These are phyloP conservation scores for Schizonepeta tenuifolia DNA, from an alignment of 257 asterid genomes.

Conservation along the genomic window DNA sequence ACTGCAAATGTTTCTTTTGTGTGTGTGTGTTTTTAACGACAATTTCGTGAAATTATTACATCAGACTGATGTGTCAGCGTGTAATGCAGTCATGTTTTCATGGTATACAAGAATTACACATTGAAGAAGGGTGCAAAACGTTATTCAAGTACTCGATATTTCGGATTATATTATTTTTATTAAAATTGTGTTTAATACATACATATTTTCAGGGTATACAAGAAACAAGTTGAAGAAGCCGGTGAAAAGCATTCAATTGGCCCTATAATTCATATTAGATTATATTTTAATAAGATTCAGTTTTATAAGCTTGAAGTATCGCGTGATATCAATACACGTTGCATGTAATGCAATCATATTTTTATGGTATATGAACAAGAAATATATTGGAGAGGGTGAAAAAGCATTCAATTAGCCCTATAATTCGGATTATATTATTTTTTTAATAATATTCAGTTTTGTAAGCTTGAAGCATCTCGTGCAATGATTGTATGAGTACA, in stretches of 20 bases:
- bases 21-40: too few species aligned
- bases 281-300: too few species aligned
- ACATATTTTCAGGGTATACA: conserved; percentile 8
- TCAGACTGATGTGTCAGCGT: conserved; percentile 8
- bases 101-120: conserved; percentile 3
- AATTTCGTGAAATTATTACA: conserved; percentile 9
- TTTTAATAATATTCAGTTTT: too few species aligned
- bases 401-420: too few species aligned
- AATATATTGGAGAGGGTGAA: too few species aligned
- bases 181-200: not conserved
- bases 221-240: not conserved
- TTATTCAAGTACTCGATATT: not conserved
- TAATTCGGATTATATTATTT: too few species aligned
- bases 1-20: too few species aligned
- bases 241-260: too few species aligned
- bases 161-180: too few species aligned
- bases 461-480: not conserved
- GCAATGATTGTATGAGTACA: conserved; percentile 5
- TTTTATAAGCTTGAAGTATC: not conserved
- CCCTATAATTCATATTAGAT: too few species aligned
- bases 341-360: conserved; percentile 24
- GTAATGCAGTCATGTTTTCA: conserved; percentile 25
- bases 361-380: conserved; percentile 4
- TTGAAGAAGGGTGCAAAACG: conserved; percentile 14
- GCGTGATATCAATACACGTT: conserved; percentile 20